Evolutionary conservation across 2,329 filamentous ascomycete species (phyloP), one percentile per base, ranked within the genome.

Genomic region (Tympanopsis confertula): DNA sequence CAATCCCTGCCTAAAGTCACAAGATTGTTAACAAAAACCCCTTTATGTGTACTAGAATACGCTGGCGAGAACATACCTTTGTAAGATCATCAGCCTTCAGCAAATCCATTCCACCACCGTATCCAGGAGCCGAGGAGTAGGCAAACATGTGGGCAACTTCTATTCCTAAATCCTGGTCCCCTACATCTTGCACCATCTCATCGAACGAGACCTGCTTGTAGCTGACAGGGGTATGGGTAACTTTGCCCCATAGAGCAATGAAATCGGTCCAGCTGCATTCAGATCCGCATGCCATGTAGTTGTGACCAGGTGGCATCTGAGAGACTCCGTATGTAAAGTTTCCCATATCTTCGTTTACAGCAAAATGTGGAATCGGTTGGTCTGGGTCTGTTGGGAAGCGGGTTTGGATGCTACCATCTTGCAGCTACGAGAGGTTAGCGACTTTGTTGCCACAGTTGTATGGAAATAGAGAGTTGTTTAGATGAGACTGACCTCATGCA

Each of bases 241-340:
- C 44, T 4, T 52, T 42, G 13, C 55, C 54, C 65, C 66, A 70
- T 0, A 58, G 49, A 14, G 53, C 44, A 5, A 66, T 58, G 45
- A 57, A 70, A 5, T 69, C 64, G 3, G 55, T 42, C 64, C 65
- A 70, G 20, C 54, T 67, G 46, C 61, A 64, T 3, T 50, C 57
- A 3, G 62, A 58, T 2, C 66, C 65, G 20, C 53, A 63, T 0
- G 66, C 66, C 58, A 71, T 67, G 45, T 69, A 71, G 1, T 52
- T 49, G 35, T 64, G 64, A 1, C 66, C 65, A 0, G 66, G 58
- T 0, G 64, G 61, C 63, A 69, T 66, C 42, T 69, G 59, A 35
- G 56, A 59, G 1, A 71, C 64, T 10, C 64, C 67, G 36, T 66
- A 68, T 13, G 60, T 57, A 36, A 69, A 68, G 44, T 54, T 61